These are phyloP conservation scores for Pterocarpus santalinus DNA, from an alignment of 306 rosid genomes.

Conservation along the genomic window DNA sequence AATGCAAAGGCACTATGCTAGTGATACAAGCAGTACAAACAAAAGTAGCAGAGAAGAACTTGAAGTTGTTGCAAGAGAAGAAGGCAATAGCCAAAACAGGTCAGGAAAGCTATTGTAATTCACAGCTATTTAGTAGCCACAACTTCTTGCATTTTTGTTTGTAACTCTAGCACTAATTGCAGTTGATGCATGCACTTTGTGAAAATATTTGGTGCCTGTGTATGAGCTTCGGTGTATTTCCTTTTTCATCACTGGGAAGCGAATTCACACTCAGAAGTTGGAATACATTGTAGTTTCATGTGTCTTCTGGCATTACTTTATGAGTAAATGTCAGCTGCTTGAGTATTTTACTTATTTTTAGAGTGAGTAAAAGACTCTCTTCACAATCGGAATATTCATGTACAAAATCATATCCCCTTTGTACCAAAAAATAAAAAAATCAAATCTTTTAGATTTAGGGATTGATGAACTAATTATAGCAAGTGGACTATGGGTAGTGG, in stretches of 20 bases:
- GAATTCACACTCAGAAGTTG: background rate
- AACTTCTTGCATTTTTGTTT: conserved; percentile 17
- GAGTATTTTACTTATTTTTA: background rate
- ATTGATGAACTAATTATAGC: background rate
- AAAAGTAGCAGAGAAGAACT: conserved; percentile 65
- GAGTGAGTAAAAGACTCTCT: background rate
- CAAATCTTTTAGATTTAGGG: background rate
- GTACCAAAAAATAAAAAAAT: too few relatives aligned
- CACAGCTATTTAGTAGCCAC: conserved; percentile 4
- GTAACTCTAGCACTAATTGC: conserved; percentile 19
- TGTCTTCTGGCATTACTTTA: background rate
- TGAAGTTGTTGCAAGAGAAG: conserved; percentile 61
- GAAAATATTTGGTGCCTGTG: conserved; percentile 15
- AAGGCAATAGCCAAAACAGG: conserved; percentile 67
- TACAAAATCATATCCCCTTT: background rate
- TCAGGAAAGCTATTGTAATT: conserved; percentile 40
- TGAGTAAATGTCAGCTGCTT: background rate
- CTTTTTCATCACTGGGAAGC: background rate
- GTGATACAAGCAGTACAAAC: conserved; percentile 73
- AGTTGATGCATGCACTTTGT: background rate
- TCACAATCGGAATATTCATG: background rate
- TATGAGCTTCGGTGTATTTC: background rate
- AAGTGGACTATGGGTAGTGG: background rate
- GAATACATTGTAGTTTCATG: background rate
- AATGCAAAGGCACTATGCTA: conserved; percentile 67